These are phyloP conservation scores for Paspalum vaginatum DNA, from an alignment of 176 grass and related monocot species.

Conservation along the genomic window DNA sequence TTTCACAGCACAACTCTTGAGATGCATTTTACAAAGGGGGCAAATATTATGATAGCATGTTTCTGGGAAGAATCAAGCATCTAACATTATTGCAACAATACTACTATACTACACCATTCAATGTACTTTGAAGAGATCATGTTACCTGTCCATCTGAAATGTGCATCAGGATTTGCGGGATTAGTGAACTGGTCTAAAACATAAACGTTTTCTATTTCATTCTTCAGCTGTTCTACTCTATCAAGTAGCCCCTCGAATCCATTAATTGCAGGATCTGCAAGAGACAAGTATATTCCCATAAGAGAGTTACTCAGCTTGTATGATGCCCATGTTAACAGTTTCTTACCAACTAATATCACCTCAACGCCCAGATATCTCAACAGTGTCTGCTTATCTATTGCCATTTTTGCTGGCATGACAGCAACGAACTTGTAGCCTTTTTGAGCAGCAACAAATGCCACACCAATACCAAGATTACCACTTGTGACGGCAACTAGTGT, in stretches of 20 bases:
- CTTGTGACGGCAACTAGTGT: constrained; percentile 65
- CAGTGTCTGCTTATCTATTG: constrained; percentile 72
- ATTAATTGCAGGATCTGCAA: constrained; percentile 67
- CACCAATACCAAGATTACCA: constrained; percentile 73
- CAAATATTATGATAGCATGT: background rate
- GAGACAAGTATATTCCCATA: constrained; percentile 8
- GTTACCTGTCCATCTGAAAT: constrained; percentile 81
- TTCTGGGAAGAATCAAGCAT: constrained; percentile 2
- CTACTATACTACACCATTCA: background rate
- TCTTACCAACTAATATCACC: constrained; percentile 75
- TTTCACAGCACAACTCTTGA: background rate
- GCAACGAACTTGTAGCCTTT: constrained; percentile 82
- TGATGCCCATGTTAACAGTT: background rate
- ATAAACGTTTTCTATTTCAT: constrained; percentile 59
- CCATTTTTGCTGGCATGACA: constrained; percentile 62
- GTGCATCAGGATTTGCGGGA: constrained; percentile 75
- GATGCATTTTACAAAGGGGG: background rate
- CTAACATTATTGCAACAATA: background rate
- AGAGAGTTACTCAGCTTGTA: background rate
- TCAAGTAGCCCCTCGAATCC: constrained; percentile 67
- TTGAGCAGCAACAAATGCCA: constrained; percentile 59
- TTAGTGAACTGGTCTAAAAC: constrained; percentile 77
- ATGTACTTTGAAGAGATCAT: constrained; percentile 21
- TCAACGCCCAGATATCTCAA: constrained; percentile 76
- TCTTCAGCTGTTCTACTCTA: constrained; percentile 64